phyloP scores from a whole-genome alignment of 257 asterid genomes.

The Solanum etuberosum region DNA sequence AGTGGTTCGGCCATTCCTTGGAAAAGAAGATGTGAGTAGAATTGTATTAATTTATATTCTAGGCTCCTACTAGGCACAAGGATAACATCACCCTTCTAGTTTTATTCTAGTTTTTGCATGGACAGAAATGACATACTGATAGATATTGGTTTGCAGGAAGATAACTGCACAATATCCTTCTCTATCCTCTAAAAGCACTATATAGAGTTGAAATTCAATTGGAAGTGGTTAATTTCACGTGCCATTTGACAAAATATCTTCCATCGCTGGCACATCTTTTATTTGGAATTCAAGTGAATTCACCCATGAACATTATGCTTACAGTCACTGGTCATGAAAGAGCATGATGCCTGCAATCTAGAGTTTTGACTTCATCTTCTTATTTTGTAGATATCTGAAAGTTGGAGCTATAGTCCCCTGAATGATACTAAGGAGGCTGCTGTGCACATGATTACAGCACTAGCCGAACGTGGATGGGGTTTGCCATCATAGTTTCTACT shows the following conservation, averaged over 20 bases:
- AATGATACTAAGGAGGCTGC: conserved; percentile 64
- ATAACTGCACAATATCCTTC: not conserved
- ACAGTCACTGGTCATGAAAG: not conserved
- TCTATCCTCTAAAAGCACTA: not conserved
- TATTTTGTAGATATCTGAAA: conserved; percentile 41
- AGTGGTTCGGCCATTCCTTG: conserved; percentile 58
- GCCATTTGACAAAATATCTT: not conserved
- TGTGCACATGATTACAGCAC: conserved; percentile 41
- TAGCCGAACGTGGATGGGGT: conserved; percentile 52
- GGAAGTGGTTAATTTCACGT: not conserved
- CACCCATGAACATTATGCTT: not conserved
- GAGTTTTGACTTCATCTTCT: not conserved
- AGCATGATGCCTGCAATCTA: not conserved
- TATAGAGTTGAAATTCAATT: not conserved
- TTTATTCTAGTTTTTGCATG: not conserved
- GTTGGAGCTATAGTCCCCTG: conserved; percentile 62
- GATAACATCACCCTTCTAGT: not conserved
- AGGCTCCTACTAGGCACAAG: not conserved
- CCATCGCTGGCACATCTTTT: not conserved
- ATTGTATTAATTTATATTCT: not conserved
- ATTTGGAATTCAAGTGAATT: not conserved
- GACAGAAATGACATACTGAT: not conserved
- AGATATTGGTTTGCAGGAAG: not conserved
- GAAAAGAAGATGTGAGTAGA: conserved; percentile 53
- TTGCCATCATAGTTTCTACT: conserved; percentile 18